Evolutionary conservation across 495 filamentous ascomycete genomes (phyloP), one percentile per base, ranked within the genome.

Genomic region (Hypoxylon lienhwacheense): DNA sequence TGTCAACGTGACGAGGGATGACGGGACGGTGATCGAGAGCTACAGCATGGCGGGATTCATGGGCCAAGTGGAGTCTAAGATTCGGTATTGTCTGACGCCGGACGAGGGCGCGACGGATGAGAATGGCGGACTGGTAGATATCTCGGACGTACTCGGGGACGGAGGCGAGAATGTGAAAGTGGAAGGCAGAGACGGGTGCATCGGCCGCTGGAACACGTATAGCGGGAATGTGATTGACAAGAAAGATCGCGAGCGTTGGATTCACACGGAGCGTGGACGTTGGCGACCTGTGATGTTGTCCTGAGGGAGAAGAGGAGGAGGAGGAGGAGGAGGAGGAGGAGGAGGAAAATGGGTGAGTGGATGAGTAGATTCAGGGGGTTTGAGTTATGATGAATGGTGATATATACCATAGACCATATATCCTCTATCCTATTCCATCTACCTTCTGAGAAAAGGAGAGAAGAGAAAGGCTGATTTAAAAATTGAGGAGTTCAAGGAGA

Each of bases 61-160:
- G 10, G 86, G 86, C 7, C 65, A 67, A 4, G 65, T 82, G 26
- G 77, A 72, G 40, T 79, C 73, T n/a, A 64, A 67, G 44, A 80
- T 89, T 17, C 47, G 55, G n/a, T 89, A 89, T 49, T 70, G 67
- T 8, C 64, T 89, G 10, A 62, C 72, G 33, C 77, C 85, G 1
- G 84, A 88, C 51, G 59, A 74, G 0, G 77, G 77, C 7, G 84
- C 78, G 16, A 73, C 68, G 12, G 81, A 85, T 35, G 77, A 81
- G 49, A 67, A 69, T 8, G 76, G 76, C 32, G 80, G 79, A 3
- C 61, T 86, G 28, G 69, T 84, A 1, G 70, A 73, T n/a, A 70
- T 85, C 34, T 65, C 63, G 7, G 81, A 84, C 46, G 49, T 85
- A 47, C 50, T 77, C 2, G 62, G 67, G 11, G 70, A 70, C 5